phyloP scores from a whole-genome alignment of 2,329 filamentous ascomycete genomes.

The Colletotrichum tabaci region DNA sequence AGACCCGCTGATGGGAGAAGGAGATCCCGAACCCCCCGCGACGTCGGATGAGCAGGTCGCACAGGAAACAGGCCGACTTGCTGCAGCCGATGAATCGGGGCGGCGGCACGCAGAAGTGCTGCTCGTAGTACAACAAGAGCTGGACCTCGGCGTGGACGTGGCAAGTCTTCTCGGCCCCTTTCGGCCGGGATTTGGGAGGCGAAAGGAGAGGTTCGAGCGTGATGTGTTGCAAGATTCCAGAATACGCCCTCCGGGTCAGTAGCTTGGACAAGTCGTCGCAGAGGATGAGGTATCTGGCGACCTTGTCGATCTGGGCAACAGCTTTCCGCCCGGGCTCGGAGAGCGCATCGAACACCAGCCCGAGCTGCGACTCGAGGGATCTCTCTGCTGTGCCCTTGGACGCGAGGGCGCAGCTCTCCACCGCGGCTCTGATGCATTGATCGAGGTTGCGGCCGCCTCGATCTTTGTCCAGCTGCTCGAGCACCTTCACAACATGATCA shows the following conservation, averaged over 20 bases:
- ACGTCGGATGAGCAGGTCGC: neutral
- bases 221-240: neutral
- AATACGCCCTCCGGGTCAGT: neutral
- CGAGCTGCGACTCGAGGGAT: neutral
- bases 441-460: neutral
- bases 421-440: neutral
- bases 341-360: neutral
- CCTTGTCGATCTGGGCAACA: neutral
- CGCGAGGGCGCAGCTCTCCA: neutral
- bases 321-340: neutral
- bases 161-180: neutral
- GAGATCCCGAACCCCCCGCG: neutral
- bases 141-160: neutral
- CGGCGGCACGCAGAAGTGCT: no score
- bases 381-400: neutral
- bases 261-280: neutral
- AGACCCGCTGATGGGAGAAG: neutral
- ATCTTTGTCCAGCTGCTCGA: neutral
- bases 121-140: neutral
- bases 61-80: neutral
- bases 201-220: neutral
- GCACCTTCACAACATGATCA: neutral
- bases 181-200: neutral
- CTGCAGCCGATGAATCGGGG: conserved; percentile 1
- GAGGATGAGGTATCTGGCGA: neutral